These are phyloP conservation scores for maize (Zea mays) DNA, from an alignment of 176 grass and related monocot species.

Conservation along the genomic window DNA sequence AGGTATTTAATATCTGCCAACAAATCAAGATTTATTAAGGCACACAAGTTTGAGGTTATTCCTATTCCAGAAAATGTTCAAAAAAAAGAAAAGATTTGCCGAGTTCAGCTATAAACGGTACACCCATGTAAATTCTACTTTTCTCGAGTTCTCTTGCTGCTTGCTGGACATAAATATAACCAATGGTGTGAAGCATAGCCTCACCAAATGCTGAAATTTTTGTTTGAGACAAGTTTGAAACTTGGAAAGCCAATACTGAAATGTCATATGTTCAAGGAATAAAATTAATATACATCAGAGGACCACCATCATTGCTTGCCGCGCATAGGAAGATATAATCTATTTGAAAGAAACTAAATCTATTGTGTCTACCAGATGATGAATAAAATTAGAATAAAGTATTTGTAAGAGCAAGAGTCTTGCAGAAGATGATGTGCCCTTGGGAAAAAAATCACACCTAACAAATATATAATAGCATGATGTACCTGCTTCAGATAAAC, in stretches of 20 bases:
- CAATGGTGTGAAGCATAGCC: constrained; percentile 96
- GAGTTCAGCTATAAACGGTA: too few relatives aligned
- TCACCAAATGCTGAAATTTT: constrained; percentile 86
- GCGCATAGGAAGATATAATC: neutral
- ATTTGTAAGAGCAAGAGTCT: constrained; percentile 21
- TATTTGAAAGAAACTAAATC: neutral
- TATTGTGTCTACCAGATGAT: neutral
- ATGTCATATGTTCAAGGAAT: neutral
- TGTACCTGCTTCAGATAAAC: constrained; percentile 83
- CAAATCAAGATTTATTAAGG: too few relatives aligned
- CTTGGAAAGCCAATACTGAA: constrained; percentile 29
- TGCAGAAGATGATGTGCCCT: neutral
- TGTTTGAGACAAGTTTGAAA: constrained; percentile 31
- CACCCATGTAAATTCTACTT: too few relatives aligned
- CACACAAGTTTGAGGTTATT: too few relatives aligned
- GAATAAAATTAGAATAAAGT: constrained; percentile 23
- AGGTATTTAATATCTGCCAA: too few relatives aligned
- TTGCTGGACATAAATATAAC: constrained; percentile 90
- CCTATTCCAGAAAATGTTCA: too few relatives aligned
- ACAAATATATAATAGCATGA: constrained; percentile 12
- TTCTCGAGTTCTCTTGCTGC: constrained; percentile 77
- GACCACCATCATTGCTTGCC: neutral
- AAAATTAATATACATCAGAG: neutral
- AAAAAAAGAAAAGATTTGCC: too few relatives aligned
- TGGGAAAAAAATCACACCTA: neutral